Base-by-base conservation (phyloP, 2,329 filamentous ascomycete genomes). In the Colletotrichum abscissum region DNA sequence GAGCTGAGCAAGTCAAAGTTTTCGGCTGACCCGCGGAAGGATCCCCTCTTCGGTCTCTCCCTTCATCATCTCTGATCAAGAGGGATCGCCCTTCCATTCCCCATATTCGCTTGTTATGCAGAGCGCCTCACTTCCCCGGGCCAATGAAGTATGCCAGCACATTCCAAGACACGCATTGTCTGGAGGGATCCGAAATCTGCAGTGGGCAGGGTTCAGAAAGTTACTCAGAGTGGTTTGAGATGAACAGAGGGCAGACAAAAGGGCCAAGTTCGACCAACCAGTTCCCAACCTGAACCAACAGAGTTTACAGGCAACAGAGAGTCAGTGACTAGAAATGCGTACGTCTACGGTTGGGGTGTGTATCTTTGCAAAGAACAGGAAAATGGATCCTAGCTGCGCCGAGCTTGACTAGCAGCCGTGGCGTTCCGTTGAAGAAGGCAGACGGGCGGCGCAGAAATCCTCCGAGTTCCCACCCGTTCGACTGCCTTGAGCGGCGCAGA, bases 141-240 rank as follows among this genome's bases (percentile, higher is more conserved):
- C 58, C 35, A 46, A 46, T 26, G 58, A 46, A 16, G 4, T 33
- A 33, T n/a, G 26, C 55, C 55, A 58, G 26, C 22, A 30, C 24
- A 28, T 19, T 30, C 55, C 19, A 58, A 58, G 55, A 58, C 55
- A 26, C 16, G 55, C 24, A 7, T 6, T 62, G 58, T 28, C 58
- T 62, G 22, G 12, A 14, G 9, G 35, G n/a, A 30, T n/a, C 38
- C 14, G 35, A 62, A n/a, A 24, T 38, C n/a, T 42, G 57, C 30
- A 38, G 35, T 22, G 58, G 42, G 24, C 22, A 62, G 35, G 58
- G 58, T 28, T 46, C 33, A 62, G 12, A 49, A 62, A 49, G 58
- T 35, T 49, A 42, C 58, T 38, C 38, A 62, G 26, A 62, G 33
- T 62, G 38, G 58, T 62, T 28, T 28, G 38, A 62, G 58, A 62